phyloP scores from a whole-genome alignment of 169 alveolate genomes.

The Cryptosporidium viatorum region DNA sequence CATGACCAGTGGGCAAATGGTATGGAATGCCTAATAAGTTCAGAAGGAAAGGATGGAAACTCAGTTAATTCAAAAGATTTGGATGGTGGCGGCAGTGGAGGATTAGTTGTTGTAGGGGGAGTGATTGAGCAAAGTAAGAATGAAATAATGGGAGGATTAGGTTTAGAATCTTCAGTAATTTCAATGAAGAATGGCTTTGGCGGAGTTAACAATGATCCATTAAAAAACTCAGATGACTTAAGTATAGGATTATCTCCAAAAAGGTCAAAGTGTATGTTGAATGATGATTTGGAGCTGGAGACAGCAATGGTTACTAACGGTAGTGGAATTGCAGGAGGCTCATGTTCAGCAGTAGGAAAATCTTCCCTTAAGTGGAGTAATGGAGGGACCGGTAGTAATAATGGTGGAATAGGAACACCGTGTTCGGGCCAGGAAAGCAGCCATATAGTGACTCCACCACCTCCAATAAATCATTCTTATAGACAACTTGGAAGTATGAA shows the following conservation, averaged over 20 bases:
- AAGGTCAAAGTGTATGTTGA: conserved; percentile 29
- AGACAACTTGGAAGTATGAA: conserved; percentile 15
- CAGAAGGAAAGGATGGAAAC: conserved; percentile 1
- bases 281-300: background rate
- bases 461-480: conserved; percentile 61
- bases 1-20: conserved; percentile 18
- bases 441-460: conserved; percentile 56
- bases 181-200: conserved; percentile 3
- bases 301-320: background rate
- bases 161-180: conserved; percentile 25
- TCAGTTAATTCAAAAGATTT: conserved; percentile 1
- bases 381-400: background rate
- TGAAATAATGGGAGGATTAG: conserved; percentile 7
- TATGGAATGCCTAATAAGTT: conserved; percentile 5
- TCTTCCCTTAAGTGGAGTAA: conserved; percentile 38
- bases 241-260: conserved; percentile 50
- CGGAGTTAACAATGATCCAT: background rate
- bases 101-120: background rate
- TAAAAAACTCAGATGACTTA: background rate
- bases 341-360: background rate
- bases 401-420: background rate
- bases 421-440: conserved; percentile 24
- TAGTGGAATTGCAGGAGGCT: background rate
- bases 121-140: background rate
- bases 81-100: background rate